phyloP scores from a whole-genome alignment of 1,139 yeast species.

The Debaryomycetaceae sp. region DNA sequence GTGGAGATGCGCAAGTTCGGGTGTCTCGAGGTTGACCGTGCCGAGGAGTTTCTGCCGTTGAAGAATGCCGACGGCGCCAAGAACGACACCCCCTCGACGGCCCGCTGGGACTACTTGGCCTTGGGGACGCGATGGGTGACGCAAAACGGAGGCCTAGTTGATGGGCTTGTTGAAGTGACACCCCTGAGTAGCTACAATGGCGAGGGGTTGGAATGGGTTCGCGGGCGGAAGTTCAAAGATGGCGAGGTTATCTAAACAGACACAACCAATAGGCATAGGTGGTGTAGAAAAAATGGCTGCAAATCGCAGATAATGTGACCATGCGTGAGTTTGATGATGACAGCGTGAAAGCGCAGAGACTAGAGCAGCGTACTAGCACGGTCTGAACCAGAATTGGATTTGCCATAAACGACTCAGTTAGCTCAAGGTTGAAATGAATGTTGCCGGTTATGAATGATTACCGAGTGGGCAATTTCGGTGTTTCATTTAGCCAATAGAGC shows the following conservation, averaged over 20 bases:
- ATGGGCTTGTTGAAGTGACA: constrained; percentile 68
- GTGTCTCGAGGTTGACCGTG: constrained; percentile 84
- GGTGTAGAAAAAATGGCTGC: too few relatives aligned
- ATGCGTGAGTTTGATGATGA: too few relatives aligned
- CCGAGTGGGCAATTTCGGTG: too few relatives aligned
- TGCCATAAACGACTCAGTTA: too few relatives aligned
- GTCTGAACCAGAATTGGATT: too few relatives aligned
- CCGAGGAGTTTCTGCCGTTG: constrained; percentile 86
- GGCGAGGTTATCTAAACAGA: constrained; percentile 31
- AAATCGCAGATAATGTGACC: too few relatives aligned
- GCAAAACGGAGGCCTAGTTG: constrained; percentile 62
- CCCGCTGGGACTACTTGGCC: constrained; percentile 59
- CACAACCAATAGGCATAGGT: too few relatives aligned
- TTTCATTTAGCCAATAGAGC: too few relatives aligned
- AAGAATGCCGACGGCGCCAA: constrained; percentile 84
- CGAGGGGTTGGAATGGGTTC: constrained; percentile 66
- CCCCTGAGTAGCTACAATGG: constrained; percentile 78
- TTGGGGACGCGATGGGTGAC: constrained; percentile 77
- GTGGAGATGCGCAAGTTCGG: constrained; percentile 76
- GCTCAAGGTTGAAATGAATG: too few relatives aligned
- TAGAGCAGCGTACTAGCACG: too few relatives aligned
- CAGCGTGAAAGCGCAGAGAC: too few relatives aligned
- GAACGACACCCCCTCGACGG: constrained; percentile 82
- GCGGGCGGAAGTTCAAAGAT: constrained; percentile 45
- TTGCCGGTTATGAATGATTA: too few relatives aligned